phyloP scores from a whole-genome alignment of 306 rosid genomes.

The Heteromeles arbutifolia region DNA sequence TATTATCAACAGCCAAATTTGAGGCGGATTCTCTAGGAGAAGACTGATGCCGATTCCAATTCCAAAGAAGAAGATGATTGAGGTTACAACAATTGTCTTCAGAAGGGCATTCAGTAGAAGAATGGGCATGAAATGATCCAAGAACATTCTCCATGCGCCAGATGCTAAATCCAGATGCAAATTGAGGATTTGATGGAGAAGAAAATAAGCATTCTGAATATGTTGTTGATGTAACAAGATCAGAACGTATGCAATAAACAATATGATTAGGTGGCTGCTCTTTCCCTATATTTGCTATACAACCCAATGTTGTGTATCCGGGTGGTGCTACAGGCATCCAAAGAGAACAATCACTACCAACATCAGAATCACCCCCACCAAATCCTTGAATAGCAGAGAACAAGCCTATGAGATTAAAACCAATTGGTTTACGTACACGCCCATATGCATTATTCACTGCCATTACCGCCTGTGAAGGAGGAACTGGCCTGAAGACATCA shows the following conservation, averaged over 20 bases:
- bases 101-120: slow-evolving; percentile 52
- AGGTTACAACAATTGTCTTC: slow-evolving; percentile 49
- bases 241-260: slow-evolving; percentile 84
- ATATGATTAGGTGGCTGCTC: slow-evolving; percentile 68
- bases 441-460: slow-evolving; percentile 86
- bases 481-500: slow-evolving; percentile 63
- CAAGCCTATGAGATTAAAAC: slow-evolving; percentile 68
- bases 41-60: slow-evolving; percentile 43
- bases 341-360: slow-evolving; percentile 63
- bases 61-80: slow-evolving; percentile 84
- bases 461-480: slow-evolving; percentile 96
- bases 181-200: slow-evolving; percentile 43
- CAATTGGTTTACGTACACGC: slow-evolving; percentile 81
- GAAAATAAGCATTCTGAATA: slow-evolving; percentile 64
- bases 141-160: slow-evolving; percentile 89
- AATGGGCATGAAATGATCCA: slow-evolving; percentile 80
- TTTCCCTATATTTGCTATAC: slow-evolving; percentile 74
- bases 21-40: slow-evolving; percentile 40
- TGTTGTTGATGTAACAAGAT: slow-evolving; percentile 68
- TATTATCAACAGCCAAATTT: slow-evolving; percentile 34
- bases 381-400: slow-evolving; percentile 57
- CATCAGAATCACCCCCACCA: slow-evolving; percentile 36
- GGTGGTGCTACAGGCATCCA: slow-evolving; percentile 95
- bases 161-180: slow-evolving; percentile 67
- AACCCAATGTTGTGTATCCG: slow-evolving; percentile 81